A percentile compares a stretch with the other conserved stretches of the same genome.
phyloP scores from a whole-genome alignment of 371 early-diverging fungal species.

The Smittium mucronatum region DNA sequence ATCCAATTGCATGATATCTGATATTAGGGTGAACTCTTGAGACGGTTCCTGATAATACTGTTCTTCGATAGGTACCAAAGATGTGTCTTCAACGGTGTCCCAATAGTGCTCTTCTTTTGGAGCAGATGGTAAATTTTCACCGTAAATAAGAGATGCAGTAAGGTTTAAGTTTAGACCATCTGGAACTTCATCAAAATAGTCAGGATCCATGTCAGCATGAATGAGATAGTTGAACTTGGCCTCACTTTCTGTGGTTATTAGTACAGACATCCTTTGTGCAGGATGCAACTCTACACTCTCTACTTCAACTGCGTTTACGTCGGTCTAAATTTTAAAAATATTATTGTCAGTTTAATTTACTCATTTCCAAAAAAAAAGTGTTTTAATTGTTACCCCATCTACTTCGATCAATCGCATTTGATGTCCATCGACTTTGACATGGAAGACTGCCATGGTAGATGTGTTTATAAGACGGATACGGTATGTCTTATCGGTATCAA shows the following conservation, averaged over 20 bases:
- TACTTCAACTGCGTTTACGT: slow-evolving; percentile 27
- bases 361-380: slow-evolving; percentile 13
- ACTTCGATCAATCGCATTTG: slow-evolving; percentile 63
- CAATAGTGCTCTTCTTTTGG: slow-evolving; percentile 17
- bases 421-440: slow-evolving; percentile 66
- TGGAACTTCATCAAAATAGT: slow-evolving; percentile 58
- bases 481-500: slow-evolving; percentile 64
- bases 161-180: slow-evolving; percentile 36
- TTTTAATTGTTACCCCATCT: slow-evolving; percentile 43
- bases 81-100: slow-evolving; percentile 20
- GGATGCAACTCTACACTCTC: slow-evolving; percentile 42
- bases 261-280: slow-evolving; percentile 56
- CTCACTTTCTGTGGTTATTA: slow-evolving; percentile 52
- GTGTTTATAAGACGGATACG: slow-evolving; percentile 70
- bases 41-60: slow-evolving; percentile 17
- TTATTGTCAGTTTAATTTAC: background rate
- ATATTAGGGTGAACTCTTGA: slow-evolving; percentile 17
- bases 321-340: slow-evolving; percentile 23
- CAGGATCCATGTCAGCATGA: slow-evolving; percentile 58
- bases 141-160: slow-evolving; percentile 21
- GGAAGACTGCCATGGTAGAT: slow-evolving; percentile 57
- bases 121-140: background rate
- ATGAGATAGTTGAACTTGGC: slow-evolving; percentile 51
- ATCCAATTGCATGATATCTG: slow-evolving; percentile 28
- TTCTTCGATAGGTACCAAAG: slow-evolving; percentile 17